Evolutionary conservation across 2,329 filamentous ascomycete species (phyloP).

Genomic region (Hymenoscyphus linearis): DNA sequence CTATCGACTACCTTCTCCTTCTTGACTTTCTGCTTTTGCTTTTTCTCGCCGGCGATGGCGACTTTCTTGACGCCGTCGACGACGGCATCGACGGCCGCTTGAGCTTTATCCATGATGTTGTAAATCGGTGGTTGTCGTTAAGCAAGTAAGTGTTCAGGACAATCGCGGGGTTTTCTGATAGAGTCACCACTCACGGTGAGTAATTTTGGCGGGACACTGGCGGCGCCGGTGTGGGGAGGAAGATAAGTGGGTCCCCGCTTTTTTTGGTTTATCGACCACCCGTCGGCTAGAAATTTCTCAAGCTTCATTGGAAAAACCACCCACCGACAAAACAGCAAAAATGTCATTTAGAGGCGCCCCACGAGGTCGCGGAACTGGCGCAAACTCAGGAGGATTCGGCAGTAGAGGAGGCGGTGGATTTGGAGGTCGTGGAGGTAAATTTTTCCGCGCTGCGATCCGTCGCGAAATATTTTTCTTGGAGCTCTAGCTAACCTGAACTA

Average conservation of each 20-base stretch:
- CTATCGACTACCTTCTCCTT: constrained; percentile 48
- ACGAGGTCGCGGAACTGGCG: constrained; percentile 44
- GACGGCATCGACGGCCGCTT: constrained; percentile 43
- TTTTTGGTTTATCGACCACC: neutral
- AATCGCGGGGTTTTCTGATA: neutral
- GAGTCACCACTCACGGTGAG: neutral
- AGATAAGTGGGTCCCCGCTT: neutral
- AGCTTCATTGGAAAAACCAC: constrained; percentile 10
- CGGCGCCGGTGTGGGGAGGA: neutral
- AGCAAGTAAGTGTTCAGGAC: neutral
- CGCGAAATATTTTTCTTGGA: neutral
- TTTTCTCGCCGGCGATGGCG: constrained; percentile 41
- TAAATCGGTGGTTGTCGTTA: neutral
- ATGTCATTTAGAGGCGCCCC: constrained; percentile 53
- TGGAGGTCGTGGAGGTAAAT: constrained; percentile 35
- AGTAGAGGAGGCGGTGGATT: constrained; percentile 42
- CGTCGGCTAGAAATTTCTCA: constrained; percentile 10
- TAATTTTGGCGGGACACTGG: neutral
- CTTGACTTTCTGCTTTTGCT: constrained; percentile 33
- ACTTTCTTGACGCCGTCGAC: constrained; percentile 57
- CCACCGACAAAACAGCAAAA: constrained; percentile 36
- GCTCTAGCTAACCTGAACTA: constrained; percentile 29
- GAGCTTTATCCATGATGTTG: constrained; percentile 43
- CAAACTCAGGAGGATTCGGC: constrained; percentile 46
- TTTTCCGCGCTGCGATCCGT: constrained; percentile 2